phyloP scores from a whole-genome alignment of 108 stramenopile genomes.

The Skeletonema menzelii region DNA sequence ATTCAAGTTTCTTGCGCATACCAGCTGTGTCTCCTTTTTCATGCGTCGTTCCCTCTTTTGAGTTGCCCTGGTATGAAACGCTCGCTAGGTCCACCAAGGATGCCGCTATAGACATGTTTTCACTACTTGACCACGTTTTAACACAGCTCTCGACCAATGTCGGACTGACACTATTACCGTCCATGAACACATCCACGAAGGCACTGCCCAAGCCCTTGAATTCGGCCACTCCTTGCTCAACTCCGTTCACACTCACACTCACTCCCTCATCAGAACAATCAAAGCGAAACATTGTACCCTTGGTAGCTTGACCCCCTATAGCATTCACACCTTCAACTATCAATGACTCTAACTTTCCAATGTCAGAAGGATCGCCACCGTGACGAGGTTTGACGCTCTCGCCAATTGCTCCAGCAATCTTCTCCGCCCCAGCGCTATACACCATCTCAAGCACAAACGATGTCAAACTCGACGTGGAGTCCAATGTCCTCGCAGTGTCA shows the following conservation, averaged over 20 bases:
- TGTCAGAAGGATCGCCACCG: conserved; percentile 30
- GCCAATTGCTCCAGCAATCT: conserved; percentile 83
- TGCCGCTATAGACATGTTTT: neutral
- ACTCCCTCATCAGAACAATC: conserved; percentile 61
- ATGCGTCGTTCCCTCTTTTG: neutral
- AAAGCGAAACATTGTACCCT: conserved; percentile 67
- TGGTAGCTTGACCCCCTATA: conserved; percentile 60
- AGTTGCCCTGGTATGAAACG: neutral
- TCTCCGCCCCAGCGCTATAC: conserved; percentile 86
- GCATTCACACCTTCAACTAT: conserved; percentile 49
- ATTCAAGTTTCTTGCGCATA: neutral
- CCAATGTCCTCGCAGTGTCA: conserved; percentile 41
- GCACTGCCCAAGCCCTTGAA: conserved; percentile 45
- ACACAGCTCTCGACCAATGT: conserved; percentile 59
- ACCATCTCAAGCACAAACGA: conserved; percentile 78
- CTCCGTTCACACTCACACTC: conserved; percentile 71
- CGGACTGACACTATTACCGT: conserved; percentile 75
- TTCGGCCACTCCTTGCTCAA: conserved; percentile 57
- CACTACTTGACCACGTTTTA: conserved; percentile 31
- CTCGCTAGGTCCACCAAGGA: neutral
- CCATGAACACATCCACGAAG: conserved; percentile 80
- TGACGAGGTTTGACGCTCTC: conserved; percentile 68
- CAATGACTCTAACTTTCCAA: conserved; percentile 52
- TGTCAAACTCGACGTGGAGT: conserved; percentile 24
- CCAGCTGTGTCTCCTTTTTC: neutral